Evolutionary conservation across 1,284 basidiomycete species (phyloP), one percentile per base, ranked within the genome.

Genomic region (Puccinia novopanici): DNA sequence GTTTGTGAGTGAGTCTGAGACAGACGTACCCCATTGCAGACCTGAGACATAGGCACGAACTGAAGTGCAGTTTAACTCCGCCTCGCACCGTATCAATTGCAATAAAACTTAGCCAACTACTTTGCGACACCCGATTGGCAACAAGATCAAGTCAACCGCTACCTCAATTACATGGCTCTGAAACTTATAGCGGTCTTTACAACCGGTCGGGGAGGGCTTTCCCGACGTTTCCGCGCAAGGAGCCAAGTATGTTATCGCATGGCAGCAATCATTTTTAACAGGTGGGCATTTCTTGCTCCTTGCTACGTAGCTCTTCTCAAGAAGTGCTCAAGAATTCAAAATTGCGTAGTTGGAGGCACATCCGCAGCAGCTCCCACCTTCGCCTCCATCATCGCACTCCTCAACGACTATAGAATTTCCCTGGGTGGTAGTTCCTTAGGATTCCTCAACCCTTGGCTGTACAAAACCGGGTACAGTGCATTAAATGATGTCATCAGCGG

Each of bases 311-410:
- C 52, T 48, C 19, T 10, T 2, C 17, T 40, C 54, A 27, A 13
- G 34, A 57, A 42, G 34, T 22, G 45, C 65, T 42, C 30, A 55
- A 3, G 52, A 55, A 30, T 54, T 19, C 2, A 54, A 19, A 84
- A 65, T 24, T 59, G 2, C 2, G 12, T 3, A 84, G 86, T 88
- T 63, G 88, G 86, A 55, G 90, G 90, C n/a, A 90, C 90, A 13
- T 89, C 88, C 27, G 89, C 89, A 1, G 87, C 89, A 3, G 83
- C 88, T 13, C 90, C 90, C 0, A 87, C 88, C 4, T 86, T 90
- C 81, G 87, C 88, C 13, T 85, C 87, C 10, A 86, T 90, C 76
- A 85, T 91, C 67, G 87, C 89, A 0, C 85, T 90, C 83, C 84
- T 91, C 42, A 90, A 90, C 84, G 89, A 89, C 82, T 87, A 87